Conservation (phyloP, 2,329 filamentous ascomycete species). For the Clarireedia homoeocarpa region DNA sequence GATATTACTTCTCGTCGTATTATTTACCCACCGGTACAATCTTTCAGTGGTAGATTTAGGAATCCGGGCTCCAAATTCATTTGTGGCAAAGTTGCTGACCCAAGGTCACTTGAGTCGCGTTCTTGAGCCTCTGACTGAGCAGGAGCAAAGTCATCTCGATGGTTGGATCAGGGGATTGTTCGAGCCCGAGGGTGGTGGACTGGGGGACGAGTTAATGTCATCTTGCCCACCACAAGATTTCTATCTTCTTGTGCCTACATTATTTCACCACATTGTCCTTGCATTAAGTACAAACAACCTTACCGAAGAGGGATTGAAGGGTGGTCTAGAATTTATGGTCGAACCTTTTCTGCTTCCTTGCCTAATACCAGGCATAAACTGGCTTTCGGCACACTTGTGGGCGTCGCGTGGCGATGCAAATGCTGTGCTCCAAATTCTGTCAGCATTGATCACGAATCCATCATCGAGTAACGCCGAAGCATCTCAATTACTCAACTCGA, state of each 20-base stretch:
- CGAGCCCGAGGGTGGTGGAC: constrained; percentile 62
- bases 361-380: constrained; percentile 64
- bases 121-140: constrained; percentile 52
- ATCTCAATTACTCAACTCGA: constrained; percentile 57
- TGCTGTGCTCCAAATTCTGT: constrained; percentile 62
- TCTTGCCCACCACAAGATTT: constrained; percentile 78
- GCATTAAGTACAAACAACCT: constrained; percentile 60
- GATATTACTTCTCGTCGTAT: constrained; percentile 64
- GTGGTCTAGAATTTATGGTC: constrained; percentile 71
- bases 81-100: constrained; percentile 58
- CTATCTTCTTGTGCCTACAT: constrained; percentile 66
- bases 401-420: constrained; percentile 58
- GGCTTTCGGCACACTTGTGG: constrained; percentile 64
- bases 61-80: constrained; percentile 48
- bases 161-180: constrained; percentile 76
- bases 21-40: constrained; percentile 68
- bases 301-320: constrained; percentile 61
- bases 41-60: constrained; percentile 59
- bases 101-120: constrained; percentile 49
- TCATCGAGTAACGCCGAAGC: constrained; percentile 55
- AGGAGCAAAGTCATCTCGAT: constrained; percentile 57
- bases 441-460: constrained; percentile 59
- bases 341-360: constrained; percentile 77
- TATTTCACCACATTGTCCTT: constrained; percentile 68
- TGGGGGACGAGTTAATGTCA: constrained; percentile 74